Evolutionary conservation across 805 yeast species (phyloP), one percentile per base, ranked within the genome.

Genomic region (Cyberlindnera petersonii): DNA sequence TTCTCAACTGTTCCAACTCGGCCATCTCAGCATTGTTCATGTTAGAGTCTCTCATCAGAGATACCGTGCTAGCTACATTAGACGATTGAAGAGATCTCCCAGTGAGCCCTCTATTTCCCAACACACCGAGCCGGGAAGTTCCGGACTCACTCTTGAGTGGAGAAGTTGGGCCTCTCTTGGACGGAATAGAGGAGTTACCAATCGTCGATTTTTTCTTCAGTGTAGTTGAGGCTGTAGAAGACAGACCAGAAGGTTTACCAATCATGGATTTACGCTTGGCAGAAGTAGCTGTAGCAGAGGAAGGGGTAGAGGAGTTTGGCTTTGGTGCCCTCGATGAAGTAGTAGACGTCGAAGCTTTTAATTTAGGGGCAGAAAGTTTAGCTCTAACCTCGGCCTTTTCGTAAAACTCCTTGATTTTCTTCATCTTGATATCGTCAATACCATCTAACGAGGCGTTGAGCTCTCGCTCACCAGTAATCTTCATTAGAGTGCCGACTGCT

Each of bases 401-500:
- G 46, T 51, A 74, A 36, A 72, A 75, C 22, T 79, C 82, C 29
- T 65, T 65, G 26, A 91, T 82, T 54, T 87, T 86, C 37, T 71
- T 69, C 59, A 73, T 75, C 58, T 91, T 78, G 49, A 79, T 73
- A 34, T 82, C 86, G 53, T 91, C 97, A 33, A 91, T 66, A n/a
- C 74, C 73, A 14, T 78, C 88, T 39, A 86, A 56, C 33, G 71
- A 71, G 4, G 72, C 66, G 35, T 65, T 75, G 47, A 87, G 62
- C 36, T 76, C 80, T 37, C 88, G 66, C 52, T 77, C 82, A 0
- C 96, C 96, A 11, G 80, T 71, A n/a, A 87, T 72, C 59, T 84
- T 86, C 82, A 86, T 81, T 35, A 88, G 60, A 0, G 85, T 77
- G 6, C 96, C 98, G 26, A 88, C 72, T 49, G 80, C 69, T 52